phyloP scores from a whole-genome alignment of 352 stramenopile species.

The Globisporangium carolinianum region DNA sequence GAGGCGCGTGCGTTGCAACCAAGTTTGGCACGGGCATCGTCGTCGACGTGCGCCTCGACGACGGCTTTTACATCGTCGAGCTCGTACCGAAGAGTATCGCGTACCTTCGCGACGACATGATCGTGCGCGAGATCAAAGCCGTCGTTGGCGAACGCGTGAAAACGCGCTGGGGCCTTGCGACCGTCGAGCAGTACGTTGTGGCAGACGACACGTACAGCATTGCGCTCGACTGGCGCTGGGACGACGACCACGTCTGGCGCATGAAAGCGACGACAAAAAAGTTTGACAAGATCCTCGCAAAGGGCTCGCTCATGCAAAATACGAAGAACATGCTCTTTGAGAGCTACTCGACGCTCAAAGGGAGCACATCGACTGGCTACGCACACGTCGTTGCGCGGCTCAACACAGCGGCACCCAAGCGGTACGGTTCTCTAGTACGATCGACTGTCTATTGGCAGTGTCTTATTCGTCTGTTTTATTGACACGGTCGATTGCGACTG shows the following conservation, averaged over 20 bases:
- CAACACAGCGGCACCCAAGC: slow-evolving; percentile 26
- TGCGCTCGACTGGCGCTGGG: slow-evolving; percentile 82
- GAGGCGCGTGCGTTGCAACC: slow-evolving; percentile 67
- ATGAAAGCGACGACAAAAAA: slow-evolving; percentile 89
- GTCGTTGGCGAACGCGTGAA: slow-evolving; percentile 81
- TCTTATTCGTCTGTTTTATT: no score
- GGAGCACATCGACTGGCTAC: slow-evolving; percentile 42
- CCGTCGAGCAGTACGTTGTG: slow-evolving; percentile 79
- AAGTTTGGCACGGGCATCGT: slow-evolving; percentile 72
- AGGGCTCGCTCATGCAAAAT: slow-evolving; percentile 67
- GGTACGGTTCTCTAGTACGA: background rate
- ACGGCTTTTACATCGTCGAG: slow-evolving; percentile 73
- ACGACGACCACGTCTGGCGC: slow-evolving; percentile 83
- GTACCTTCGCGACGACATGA: slow-evolving; percentile 57
- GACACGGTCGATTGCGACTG: no score
- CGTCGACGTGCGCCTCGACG: slow-evolving; percentile 59
- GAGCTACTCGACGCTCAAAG: slow-evolving; percentile 65
- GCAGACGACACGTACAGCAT: slow-evolving; percentile 89
- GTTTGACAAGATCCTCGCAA: slow-evolving; percentile 70
- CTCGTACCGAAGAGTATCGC: slow-evolving; percentile 64
- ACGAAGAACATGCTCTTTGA: slow-evolving; percentile 78
- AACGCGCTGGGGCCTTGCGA: slow-evolving; percentile 78
- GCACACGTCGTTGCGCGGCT: slow-evolving; percentile 50
- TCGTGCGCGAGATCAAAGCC: slow-evolving; percentile 78
- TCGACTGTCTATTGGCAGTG: background rate